phyloP scores from a whole-genome alignment of 1,284 basidiomycete genomes.

The Puccinia novopanici region DNA sequence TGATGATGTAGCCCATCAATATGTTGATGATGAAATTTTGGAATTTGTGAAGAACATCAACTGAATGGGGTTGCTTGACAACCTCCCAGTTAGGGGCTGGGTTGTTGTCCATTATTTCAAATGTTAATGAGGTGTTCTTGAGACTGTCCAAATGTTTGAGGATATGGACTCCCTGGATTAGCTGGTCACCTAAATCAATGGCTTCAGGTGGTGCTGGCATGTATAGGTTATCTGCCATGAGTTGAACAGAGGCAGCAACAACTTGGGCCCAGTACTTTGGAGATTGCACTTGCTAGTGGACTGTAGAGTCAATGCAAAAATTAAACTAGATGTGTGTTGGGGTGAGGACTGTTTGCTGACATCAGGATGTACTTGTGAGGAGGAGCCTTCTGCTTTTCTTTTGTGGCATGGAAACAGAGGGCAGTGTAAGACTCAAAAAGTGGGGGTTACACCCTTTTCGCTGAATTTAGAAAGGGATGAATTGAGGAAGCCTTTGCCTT shows the following conservation, averaged over 20 bases:
- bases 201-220: background rate
- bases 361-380: too few relatives aligned
- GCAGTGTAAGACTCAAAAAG: too few relatives aligned
- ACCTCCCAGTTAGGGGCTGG: background rate
- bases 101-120: background rate
- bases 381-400: too few relatives aligned
- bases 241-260: background rate
- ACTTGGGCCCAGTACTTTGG: background rate
- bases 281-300: background rate
- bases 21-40: background rate
- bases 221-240: constrained; percentile 1
- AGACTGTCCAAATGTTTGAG: background rate
- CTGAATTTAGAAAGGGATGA: too few relatives aligned
- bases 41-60: background rate
- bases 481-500: too few relatives aligned
- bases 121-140: background rate
- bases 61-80: background rate
- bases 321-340: too few relatives aligned
- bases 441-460: too few relatives aligned
- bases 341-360: too few relatives aligned
- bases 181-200: too few relatives aligned
- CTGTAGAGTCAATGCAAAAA: too few relatives aligned
- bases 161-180: background rate
- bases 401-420: too few relatives aligned
- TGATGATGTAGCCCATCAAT: background rate